Base-by-base conservation (phyloP, 1,284 basidiomycete species). In the Ganoderma meredithae region DNA sequence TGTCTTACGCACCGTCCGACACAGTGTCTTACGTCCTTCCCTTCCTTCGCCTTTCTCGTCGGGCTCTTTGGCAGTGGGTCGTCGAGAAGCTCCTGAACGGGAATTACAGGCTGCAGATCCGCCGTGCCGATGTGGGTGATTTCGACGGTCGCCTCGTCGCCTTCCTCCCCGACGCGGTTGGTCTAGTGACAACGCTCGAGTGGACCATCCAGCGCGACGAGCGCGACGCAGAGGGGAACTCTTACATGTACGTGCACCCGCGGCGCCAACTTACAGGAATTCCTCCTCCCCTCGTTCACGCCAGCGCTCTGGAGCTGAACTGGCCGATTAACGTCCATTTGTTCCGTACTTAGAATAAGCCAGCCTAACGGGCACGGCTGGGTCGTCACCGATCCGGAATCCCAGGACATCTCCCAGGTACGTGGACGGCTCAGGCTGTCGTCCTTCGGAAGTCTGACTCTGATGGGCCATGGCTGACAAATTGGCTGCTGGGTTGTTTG, bases 61-160 rank as follows among this genome's bases (percentile, higher is more conserved):
- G 17, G 27, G 15, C 31, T 6, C 25, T 33, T 3, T 15, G 10
- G 15, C 27, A 55, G 52, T 55, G 52, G 52, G 52, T 33, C 27
- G 52, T 55, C 52, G 52, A 55, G 52, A 55, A 55, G 52, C 52
- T 55, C 52, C 15, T 27, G 13, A 55, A 19, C 52, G 52, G 52
- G 15, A 17, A 55, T 7, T 55, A 55, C 52, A 17, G 7, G 13
- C 15, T 55, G 6, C 25, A 55, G 52, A 33, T 8, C 15, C 15
- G 31, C 15, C 27, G 52, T 8, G 52, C 52, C 13, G 12, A 13
- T 27, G 52, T 33, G 27, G 52, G 52, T 15, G 25, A 27, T 13
- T 0, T 33, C 12, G 15, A 55, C 5, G 52, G 31, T 6, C 7
- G 2, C 27, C 52, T 55, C 52, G 31, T 27, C 15, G 52, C 52